Base-by-base conservation (phyloP, 2,329 filamentous ascomycete genomes). In the Colletotrichum sp. region DNA sequence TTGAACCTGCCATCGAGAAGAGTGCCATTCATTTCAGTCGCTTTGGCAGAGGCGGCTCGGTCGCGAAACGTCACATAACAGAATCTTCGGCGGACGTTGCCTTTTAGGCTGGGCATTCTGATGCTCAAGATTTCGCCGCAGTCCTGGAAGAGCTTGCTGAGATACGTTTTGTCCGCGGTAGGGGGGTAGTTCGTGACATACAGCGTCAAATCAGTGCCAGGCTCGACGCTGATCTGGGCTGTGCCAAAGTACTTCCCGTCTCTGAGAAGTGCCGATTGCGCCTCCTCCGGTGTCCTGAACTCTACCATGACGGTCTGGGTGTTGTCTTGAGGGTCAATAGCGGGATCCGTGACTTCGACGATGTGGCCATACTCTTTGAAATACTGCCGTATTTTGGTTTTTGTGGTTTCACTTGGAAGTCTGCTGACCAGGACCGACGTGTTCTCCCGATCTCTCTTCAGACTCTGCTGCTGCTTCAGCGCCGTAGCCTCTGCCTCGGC, bases 61-160 rank as follows among this genome's bases (percentile, higher is more conserved):
- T 92, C 92, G 64, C 92, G 90, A 82, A 98, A 98, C n/a, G 98
- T 95, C 8, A 98, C 90, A 83, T 99, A 99, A 87, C 96, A 98
- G 86, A 99, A 99, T 28, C 97, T 94, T 36, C 97, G 94, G 79
- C 95, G 93, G 3, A 94, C 93, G 81, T 98, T 96, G 84, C 91
- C 96, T 83, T 98, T 98, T 67, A 99, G 90, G 72, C 95, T 98
- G 3, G 97, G 97, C 86, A 97, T 97, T 26, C 97, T 93, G 68
- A 99, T 90, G 80, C 93, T 95, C 71, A 98, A 89, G 71, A 99
- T 93, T 59, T 96, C 92, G 59, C 97, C 97, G 80, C 93, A 96
- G 74, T 91, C 88, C 76, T 90, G 88, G 84, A 96, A 96, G 5
- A 96, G 85, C 43, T 91, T 84, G 55, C 91, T 91, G 26, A 97